Conservation (phyloP, 371 early-diverging fungal species). For the Neoconidiobolus thromboides region DNA sequence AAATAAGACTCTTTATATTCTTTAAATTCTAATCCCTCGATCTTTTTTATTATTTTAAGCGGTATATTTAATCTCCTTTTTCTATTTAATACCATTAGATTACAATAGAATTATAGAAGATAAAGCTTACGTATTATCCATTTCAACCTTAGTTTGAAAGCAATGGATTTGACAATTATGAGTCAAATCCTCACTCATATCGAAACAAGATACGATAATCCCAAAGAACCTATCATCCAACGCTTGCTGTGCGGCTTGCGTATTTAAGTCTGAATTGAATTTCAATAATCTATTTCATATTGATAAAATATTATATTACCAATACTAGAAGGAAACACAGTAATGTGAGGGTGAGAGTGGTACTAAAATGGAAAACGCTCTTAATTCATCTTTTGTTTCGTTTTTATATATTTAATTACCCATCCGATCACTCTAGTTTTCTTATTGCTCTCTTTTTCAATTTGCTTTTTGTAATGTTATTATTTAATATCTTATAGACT, state of each 20-base stretch:
- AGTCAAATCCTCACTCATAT: neutral
- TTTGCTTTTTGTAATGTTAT: neutral
- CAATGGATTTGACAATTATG: too few species aligned
- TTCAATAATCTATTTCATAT: neutral
- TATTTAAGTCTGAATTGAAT: neutral
- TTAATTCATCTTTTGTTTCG: too few species aligned
- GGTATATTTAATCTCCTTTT: too few species aligned
- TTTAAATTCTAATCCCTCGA: too few species aligned
- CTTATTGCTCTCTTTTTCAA: neutral
- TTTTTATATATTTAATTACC: neutral
- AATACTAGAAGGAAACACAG: neutral
- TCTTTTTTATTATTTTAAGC: too few species aligned
- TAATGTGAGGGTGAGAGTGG: conserved; percentile 2
- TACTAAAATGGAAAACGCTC: neutral
- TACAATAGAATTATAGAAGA: too few species aligned
- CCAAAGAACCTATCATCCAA: neutral
- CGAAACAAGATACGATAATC: neutral
- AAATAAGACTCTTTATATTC: too few species aligned
- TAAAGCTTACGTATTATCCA: too few species aligned
- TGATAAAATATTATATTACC: neutral
- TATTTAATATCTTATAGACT: neutral
- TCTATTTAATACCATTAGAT: too few species aligned
- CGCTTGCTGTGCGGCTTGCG: neutral
- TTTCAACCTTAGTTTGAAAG: too few species aligned
- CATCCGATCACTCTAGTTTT: neutral